These are phyloP conservation scores for Kodamaea sp. DNA, from an alignment of 1,139 yeast species.

Conservation along the genomic window DNA sequence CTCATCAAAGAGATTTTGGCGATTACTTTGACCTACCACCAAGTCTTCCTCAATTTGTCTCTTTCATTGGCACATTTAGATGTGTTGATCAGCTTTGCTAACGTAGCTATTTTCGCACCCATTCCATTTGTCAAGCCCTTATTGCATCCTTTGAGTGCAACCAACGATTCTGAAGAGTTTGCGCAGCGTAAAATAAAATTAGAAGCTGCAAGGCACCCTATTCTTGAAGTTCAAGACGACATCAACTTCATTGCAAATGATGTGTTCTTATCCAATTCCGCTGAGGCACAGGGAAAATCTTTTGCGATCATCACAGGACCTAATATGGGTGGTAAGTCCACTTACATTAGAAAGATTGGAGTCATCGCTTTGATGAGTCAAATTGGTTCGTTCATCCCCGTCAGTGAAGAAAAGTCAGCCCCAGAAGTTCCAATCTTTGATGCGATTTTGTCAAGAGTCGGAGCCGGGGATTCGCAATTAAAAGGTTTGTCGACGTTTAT, in stretches of 20 bases:
- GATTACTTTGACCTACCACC: conserved; percentile 78
- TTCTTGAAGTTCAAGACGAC: conserved; percentile 89
- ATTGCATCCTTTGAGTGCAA: conserved; percentile 48
- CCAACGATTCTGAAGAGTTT: conserved; percentile 27
- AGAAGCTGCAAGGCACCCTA: conserved; percentile 85
- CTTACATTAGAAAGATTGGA: conserved; percentile 90
- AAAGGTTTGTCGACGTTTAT: conserved; percentile 96
- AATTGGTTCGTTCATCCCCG: conserved; percentile 88
- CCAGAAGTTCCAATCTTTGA: conserved; percentile 85
- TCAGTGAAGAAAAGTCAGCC: conserved; percentile 41
- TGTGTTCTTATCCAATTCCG: conserved; percentile 47
- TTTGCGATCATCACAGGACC: conserved; percentile 94
- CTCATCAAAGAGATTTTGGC: conserved; percentile 80
- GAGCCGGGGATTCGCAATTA: conserved; percentile 96
- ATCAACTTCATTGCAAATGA: conserved; percentile 87
- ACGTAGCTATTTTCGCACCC: conserved; percentile 81
- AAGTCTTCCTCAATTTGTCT: conserved; percentile 70
- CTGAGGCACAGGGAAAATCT: conserved; percentile 47
- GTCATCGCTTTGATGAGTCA: conserved; percentile 89
- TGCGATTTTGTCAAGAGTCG: conserved; percentile 93
- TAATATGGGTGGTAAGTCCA: conserved; percentile 98
- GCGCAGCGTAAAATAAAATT: conserved; percentile 55
- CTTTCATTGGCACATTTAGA: conserved; percentile 72
- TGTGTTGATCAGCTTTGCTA: conserved; percentile 83
- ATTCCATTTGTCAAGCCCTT: conserved; percentile 76